These are phyloP conservation scores for Rheum nobile DNA, from an alignment of 148 eudicot genomes.

Conservation along the genomic window DNA sequence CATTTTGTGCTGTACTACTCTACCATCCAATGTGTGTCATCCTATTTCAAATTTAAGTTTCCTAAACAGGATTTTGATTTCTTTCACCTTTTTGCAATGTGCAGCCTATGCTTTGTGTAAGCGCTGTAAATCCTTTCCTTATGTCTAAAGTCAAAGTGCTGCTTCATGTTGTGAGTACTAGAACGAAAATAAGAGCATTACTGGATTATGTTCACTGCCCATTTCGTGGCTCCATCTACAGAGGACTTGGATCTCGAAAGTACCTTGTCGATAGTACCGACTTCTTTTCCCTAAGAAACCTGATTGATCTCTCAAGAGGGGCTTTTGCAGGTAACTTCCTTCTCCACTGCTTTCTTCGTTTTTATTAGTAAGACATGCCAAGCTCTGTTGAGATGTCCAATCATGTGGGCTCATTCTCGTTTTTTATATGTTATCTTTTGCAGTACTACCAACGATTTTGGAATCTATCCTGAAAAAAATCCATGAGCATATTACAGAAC, in stretches of 20 bases:
- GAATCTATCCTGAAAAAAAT: conserved; percentile 75
- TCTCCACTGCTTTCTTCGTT: background rate
- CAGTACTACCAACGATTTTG: conserved; percentile 72
- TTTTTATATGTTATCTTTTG: conserved; percentile 11
- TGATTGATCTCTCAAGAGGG: conserved; percentile 86
- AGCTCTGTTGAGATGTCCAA: background rate
- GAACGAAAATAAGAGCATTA: conserved; percentile 74
- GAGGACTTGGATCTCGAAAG: conserved; percentile 81
- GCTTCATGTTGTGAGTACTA: conserved; percentile 54
- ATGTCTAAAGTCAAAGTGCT: conserved; percentile 72
- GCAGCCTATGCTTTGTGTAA: conserved; percentile 99
- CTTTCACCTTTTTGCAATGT: conserved; percentile 11
- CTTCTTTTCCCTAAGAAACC: conserved; percentile 88
- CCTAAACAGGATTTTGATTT: background rate
- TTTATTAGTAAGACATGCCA: background rate
- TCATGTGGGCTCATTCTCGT: background rate
- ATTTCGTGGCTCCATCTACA: conserved; percentile 66
- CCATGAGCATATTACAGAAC: conserved; percentile 80
- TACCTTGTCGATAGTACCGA: conserved; percentile 90
- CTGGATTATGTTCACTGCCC: conserved; percentile 81
- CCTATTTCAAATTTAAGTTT: background rate
- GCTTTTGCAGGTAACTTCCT: conserved; percentile 71
- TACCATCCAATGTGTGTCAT: background rate
- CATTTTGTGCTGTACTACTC: background rate
- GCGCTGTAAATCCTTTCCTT: conserved; percentile 81